Evolutionary conservation across 495 filamentous ascomycete genomes (phyloP).

Genomic region (Massariosphaeria phaeospora): DNA sequence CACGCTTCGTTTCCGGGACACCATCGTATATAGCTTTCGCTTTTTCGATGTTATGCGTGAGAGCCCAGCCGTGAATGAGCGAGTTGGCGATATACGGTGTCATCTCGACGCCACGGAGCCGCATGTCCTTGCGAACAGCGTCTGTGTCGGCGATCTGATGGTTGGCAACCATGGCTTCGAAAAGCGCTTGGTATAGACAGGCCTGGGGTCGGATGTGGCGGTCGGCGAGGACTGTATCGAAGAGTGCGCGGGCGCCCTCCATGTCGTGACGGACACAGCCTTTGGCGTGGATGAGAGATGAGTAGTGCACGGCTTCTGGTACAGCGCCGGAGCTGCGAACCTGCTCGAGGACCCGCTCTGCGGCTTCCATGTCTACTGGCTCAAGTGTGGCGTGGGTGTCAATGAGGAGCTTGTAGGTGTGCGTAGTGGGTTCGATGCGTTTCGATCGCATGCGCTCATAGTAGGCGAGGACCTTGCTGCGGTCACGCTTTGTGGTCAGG

Average conservation of each 20-base stretch:
- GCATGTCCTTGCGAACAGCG: conserved; percentile 69
- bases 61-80: conserved; percentile 96
- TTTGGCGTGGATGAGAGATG: conserved; percentile 90
- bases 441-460: conserved; percentile 87
- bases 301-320: conserved; percentile 91
- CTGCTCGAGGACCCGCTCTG: conserved; percentile 74
- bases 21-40: conserved; percentile 72
- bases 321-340: conserved; percentile 68
- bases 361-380: conserved; percentile 83
- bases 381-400: conserved; percentile 94
- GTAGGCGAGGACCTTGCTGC: conserved; percentile 88
- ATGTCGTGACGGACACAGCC: conserved; percentile 93
- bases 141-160: conserved; percentile 70
- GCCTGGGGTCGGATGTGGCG: conserved; percentile 62
- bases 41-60: conserved; percentile 72
- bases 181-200: conserved; percentile 90
- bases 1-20: conserved; percentile 68
- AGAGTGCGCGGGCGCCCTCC: conserved; percentile 70
- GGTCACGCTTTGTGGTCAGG: conserved; percentile 92
- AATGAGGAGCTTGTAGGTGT: conserved; percentile 96
- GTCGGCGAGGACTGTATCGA: conserved; percentile 70
- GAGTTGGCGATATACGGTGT: conserved; percentile 98
- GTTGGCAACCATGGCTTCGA: conserved; percentile 95
- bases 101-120: conserved; percentile 64
- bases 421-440: conserved; percentile 83